These are phyloP conservation scores for Exophiala sp. DNA, from an alignment of 2,329 filamentous ascomycete species.

Conservation along the genomic window DNA sequence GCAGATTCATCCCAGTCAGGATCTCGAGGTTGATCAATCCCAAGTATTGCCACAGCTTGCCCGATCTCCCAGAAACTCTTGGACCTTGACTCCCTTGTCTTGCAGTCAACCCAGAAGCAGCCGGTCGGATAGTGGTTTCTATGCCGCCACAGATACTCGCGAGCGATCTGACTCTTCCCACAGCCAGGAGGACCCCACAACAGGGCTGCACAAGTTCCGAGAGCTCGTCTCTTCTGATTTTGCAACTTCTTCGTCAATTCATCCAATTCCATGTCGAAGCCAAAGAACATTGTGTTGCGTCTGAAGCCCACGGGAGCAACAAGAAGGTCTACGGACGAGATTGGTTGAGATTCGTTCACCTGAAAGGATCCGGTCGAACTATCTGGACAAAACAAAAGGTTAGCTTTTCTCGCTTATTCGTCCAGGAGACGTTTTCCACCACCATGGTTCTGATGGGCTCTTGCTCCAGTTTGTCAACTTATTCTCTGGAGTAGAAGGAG, in stretches of 20 bases:
- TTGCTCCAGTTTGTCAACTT: no score
- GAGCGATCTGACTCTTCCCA: slow-evolving; percentile 63
- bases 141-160: slow-evolving; percentile 60
- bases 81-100: slow-evolving; percentile 52
- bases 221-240: slow-evolving; percentile 51
- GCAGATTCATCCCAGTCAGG: slow-evolving; percentile 30
- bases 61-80: slow-evolving; percentile 63
- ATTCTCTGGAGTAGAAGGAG: no score
- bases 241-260: slow-evolving; percentile 55
- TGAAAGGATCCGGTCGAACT: slow-evolving; percentile 14
- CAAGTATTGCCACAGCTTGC: slow-evolving; percentile 48
- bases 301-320: slow-evolving; percentile 53
- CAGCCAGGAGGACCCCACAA: slow-evolving; percentile 60
- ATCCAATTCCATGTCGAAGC: slow-evolving; percentile 54
- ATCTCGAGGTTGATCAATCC: slow-evolving; percentile 37
- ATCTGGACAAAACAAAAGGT: slow-evolving; percentile 6
- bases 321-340: slow-evolving; percentile 34
- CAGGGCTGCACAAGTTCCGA: slow-evolving; percentile 58
- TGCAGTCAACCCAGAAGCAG: slow-evolving; percentile 64
- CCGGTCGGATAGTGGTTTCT: slow-evolving; percentile 57
- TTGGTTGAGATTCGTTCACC: slow-evolving; percentile 8
- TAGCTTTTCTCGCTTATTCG: neutral
- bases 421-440: no score
- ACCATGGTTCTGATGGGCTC: no score
- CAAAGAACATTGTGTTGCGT: slow-evolving; percentile 58